A percentile compares a stretch with the other conserved stretches of the same genome.
phyloP scores from a whole-genome alignment of 2,329 filamentous ascomycete genomes.

The Ophiostoma sp. region DNA sequence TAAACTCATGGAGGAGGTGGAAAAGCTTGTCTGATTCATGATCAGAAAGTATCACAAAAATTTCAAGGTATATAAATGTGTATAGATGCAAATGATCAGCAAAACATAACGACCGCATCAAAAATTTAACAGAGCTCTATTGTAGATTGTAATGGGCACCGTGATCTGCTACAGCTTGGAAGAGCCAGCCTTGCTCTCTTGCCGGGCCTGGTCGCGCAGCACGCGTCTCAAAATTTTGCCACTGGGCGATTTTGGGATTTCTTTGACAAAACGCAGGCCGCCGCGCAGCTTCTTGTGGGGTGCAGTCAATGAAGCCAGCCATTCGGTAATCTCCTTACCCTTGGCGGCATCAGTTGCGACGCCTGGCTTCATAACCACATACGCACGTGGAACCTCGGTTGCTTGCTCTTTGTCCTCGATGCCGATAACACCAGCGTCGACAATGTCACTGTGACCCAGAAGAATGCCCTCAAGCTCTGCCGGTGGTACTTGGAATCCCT shows the following conservation, averaged over 20 bases:
- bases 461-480: conserved; percentile 56
- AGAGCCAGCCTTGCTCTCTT: conserved; percentile 36
- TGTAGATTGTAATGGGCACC: no score
- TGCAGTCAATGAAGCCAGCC: conserved; percentile 37
- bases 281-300: conserved; percentile 62
- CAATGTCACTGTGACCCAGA: conserved; percentile 40
- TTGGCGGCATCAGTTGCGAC: conserved; percentile 32
- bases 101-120: neutral
- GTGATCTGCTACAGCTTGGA: conserved; percentile 36
- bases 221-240: conserved; percentile 45
- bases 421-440: conserved; percentile 59
- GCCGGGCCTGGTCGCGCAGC: conserved; percentile 38
- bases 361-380: conserved; percentile 48
- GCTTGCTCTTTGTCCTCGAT: conserved; percentile 55
- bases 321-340: conserved; percentile 37
- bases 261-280: conserved; percentile 62
- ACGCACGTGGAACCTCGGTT: conserved; percentile 64
- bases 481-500: conserved; percentile 66
- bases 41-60: neutral
- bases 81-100: neutral
- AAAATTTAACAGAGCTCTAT: no score
- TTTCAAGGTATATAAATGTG: neutral
- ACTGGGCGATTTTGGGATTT: conserved; percentile 64
- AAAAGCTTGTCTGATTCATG: conserved; percentile 57
- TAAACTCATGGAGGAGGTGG: conserved; percentile 79